A percentile compares a stretch with the other conserved stretches of the same genome.
phyloP scores from a whole-genome alignment of 129 eudicot species.

The Pittosporum tobira region DNA sequence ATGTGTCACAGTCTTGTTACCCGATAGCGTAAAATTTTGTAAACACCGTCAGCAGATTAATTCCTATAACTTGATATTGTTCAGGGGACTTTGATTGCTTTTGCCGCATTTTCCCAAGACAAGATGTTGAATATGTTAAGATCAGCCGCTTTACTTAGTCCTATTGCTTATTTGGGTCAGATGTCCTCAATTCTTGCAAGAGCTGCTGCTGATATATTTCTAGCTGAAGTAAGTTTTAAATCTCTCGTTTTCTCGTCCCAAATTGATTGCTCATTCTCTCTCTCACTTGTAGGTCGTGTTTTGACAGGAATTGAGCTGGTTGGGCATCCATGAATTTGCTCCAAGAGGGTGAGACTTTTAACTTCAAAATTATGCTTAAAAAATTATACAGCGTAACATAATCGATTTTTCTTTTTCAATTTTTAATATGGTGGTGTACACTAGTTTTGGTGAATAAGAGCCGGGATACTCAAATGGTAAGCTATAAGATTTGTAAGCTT shows the following conservation, averaged over 20 bases:
- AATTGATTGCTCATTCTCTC: neutral
- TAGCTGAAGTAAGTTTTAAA: constrained; percentile 48
- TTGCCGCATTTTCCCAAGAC: constrained; percentile 64
- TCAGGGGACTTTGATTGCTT: constrained; percentile 86
- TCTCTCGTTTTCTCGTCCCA: neutral
- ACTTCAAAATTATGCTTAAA: too few relatives aligned
- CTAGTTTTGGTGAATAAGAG: too few relatives aligned
- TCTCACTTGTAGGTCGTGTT: neutral
- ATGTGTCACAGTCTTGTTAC: too few relatives aligned
- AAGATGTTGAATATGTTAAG: constrained; percentile 45
- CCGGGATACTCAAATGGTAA: too few relatives aligned
- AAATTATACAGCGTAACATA: neutral
- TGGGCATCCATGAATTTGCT: constrained; percentile 62
- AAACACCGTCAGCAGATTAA: too few relatives aligned
- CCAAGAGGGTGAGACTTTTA: constrained; percentile 72
- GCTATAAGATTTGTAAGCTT: too few relatives aligned
- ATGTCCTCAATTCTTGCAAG: constrained; percentile 53
- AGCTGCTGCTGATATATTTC: constrained; percentile 44
- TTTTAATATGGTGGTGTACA: too few relatives aligned
- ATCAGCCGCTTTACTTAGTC: constrained; percentile 80
- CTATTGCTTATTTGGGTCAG: constrained; percentile 73
- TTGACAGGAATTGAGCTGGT: constrained; percentile 55
- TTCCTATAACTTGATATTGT: too few relatives aligned
- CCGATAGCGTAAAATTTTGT: too few relatives aligned
- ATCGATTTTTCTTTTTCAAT: too few relatives aligned